phyloP scores from a whole-genome alignment of 108 stramenopile species.

The Asterionellopsis glacialis region DNA sequence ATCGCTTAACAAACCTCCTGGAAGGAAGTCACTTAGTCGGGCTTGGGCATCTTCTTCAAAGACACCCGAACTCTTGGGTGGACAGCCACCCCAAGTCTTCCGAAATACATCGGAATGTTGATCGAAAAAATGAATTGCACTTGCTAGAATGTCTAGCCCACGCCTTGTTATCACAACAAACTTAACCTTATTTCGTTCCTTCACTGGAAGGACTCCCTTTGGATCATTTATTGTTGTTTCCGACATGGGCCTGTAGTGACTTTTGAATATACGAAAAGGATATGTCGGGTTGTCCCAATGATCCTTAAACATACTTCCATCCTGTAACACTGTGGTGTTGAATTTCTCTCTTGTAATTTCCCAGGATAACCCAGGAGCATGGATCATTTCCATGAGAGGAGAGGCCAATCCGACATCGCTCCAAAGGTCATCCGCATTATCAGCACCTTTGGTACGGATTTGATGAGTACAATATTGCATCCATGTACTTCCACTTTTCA shows the following conservation, averaged over 20 bases:
- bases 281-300: slow-evolving; percentile 38
- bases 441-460: slow-evolving; percentile 31
- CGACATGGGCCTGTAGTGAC: slow-evolving; percentile 23
- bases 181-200: slow-evolving; percentile 30
- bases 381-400: slow-evolving; percentile 34
- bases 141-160: slow-evolving; percentile 36
- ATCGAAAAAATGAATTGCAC: slow-evolving; percentile 27
- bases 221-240: neutral
- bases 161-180: slow-evolving; percentile 37
- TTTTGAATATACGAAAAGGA: slow-evolving; percentile 50
- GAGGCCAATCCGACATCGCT: slow-evolving; percentile 23
- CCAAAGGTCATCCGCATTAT: slow-evolving; percentile 25
- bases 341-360: slow-evolving; percentile 27
- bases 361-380: slow-evolving; percentile 28
- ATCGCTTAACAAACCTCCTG: slow-evolving; percentile 16
- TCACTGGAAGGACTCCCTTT: slow-evolving; percentile 11
- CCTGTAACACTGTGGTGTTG: slow-evolving; percentile 28
- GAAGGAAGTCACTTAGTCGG: slow-evolving; percentile 22
- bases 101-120: slow-evolving; percentile 20
- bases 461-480: slow-evolving; percentile 44
- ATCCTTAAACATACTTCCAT: slow-evolving; percentile 25
- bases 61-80: slow-evolving; percentile 13
- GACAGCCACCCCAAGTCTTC: slow-evolving; percentile 17
- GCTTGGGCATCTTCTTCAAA: slow-evolving; percentile 17
- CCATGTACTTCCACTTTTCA: slow-evolving; percentile 33